Conservation (phyloP, 768 basidiomycete genomes). For the Lactarius hengduanensis region DNA sequence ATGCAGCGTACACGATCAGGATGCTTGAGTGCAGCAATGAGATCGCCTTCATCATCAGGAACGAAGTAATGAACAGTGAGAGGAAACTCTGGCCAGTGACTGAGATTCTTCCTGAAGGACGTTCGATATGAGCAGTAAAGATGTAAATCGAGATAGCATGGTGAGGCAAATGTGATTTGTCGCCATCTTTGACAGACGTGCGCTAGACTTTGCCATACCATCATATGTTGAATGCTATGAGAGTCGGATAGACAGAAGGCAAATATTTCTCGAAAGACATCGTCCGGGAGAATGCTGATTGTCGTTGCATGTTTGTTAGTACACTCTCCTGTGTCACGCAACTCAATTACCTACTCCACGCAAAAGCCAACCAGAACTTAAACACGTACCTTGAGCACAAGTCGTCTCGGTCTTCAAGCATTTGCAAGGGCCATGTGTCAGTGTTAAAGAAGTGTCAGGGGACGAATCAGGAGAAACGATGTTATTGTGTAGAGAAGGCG, state of each 20-base stretch:
- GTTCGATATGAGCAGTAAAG: neutral
- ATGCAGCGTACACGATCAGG: neutral
- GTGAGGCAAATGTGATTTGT: neutral
- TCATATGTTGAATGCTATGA: neutral
- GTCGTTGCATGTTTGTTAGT: neutral
- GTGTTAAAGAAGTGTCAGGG: neutral
- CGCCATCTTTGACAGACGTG: neutral
- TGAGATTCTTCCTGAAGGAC: neutral
- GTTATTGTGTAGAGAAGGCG: too few species aligned
- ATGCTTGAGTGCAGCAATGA: neutral
- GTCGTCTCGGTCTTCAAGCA: neutral
- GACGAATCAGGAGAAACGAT: slow-evolving; percentile 19
- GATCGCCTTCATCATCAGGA: neutral
- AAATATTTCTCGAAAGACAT: neutral
- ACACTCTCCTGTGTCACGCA: neutral
- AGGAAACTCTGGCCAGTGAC: neutral
- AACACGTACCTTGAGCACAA: neutral
- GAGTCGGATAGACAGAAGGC: neutral
- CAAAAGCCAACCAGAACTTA: neutral
- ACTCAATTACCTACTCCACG: neutral
- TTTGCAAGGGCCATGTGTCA: neutral
- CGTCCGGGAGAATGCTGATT: neutral
- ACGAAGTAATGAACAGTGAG: neutral
- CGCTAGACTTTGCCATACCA: neutral
- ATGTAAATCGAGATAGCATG: neutral